Evolutionary conservation across 768 basidiomycete genomes (phyloP), one percentile per base, ranked within the genome.

Genomic region (Leccinum pellstonianum): DNA sequence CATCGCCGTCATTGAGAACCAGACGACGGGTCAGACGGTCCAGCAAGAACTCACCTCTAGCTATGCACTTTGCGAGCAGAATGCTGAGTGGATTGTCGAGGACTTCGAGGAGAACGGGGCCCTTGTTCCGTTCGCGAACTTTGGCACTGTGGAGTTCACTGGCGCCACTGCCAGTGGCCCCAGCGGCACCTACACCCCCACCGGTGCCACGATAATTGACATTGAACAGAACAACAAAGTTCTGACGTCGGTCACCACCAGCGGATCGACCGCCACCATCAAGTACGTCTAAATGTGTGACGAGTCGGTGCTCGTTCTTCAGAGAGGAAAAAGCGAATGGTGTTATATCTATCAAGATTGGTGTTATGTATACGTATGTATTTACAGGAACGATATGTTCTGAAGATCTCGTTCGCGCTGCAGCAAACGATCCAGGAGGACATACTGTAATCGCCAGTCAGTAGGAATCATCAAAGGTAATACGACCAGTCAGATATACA

Each of bases 61-160:
- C n/a, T 19, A 33, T 15, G 56, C 68, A 37, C 64, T 69, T 37
- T 70, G 66, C 31, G 47, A 51, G 43, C 7, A 57, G 52, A 59
- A 59, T 15, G 68, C 64, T 11, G 68, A 69, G 56, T 69, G 68
- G 68, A 68, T 66, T 43, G 62, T 70, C 5, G 66, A 68, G 12
- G 69, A 70, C 58, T 58, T 60, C 33, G 21, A 60, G n/a, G 10
- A 17, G 21, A 49, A 55, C 3, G 68, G 64, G 38, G 29, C 57
- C 1, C 49, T 70, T 3, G 62, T 54, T 43, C 43, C 43, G 43
- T 43, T 43, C n/a, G 43, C 43, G 19, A 10, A 70, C 61, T 69
- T 69, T 46, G 63, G 69, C 38, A 68, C 57, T 4, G 62, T 69
- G 21, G 50, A 48, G 3, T 70, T 68, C 62, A 21, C 3, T 10